Evolutionary conservation across 352 stramenopile species (phyloP).

Genomic region (Plasmopara muralis): DNA sequence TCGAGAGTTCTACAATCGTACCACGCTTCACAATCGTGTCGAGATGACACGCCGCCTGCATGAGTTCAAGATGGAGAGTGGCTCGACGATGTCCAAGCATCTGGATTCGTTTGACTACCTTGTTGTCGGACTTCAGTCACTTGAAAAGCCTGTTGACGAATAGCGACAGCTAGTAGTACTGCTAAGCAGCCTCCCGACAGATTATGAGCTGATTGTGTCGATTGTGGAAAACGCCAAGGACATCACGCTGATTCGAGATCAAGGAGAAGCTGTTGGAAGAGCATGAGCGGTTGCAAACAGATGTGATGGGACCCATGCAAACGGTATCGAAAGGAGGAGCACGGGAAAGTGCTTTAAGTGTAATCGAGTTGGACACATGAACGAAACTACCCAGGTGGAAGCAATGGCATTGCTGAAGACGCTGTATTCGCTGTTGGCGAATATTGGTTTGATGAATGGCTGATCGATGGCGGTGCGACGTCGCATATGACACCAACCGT

Average conservation of each 20-base stretch:
- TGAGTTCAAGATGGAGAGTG: neutral
- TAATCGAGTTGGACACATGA: neutral
- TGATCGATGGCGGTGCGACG: slow-evolving; percentile 1
- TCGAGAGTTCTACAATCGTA: neutral
- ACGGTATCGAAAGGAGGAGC: too few relatives aligned
- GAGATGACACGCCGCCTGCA: slow-evolving; percentile 1
- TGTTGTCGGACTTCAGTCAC: neutral
- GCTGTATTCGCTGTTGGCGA: neutral
- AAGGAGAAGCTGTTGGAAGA: neutral
- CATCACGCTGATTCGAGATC: neutral
- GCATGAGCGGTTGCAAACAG: neutral
- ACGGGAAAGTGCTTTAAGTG: neutral
- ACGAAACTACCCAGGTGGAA: neutral
- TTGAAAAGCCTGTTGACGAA: neutral
- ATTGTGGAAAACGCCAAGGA: neutral
- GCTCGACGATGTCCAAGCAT: neutral
- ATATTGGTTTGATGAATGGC: neutral
- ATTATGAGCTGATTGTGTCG: neutral
- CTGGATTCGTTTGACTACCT: neutral
- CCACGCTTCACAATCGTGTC: neutral
- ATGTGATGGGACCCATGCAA: too few relatives aligned
- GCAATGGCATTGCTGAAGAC: neutral
- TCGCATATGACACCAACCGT: slow-evolving; percentile 11
- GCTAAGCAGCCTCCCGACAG: neutral
- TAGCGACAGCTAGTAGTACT: neutral